Percentiles rank a stretch among this genome's conserved stretches.
These are phyloP conservation scores for Solanum sitiens DNA, from an alignment of 257 asterid species.

Conservation along the genomic window DNA sequence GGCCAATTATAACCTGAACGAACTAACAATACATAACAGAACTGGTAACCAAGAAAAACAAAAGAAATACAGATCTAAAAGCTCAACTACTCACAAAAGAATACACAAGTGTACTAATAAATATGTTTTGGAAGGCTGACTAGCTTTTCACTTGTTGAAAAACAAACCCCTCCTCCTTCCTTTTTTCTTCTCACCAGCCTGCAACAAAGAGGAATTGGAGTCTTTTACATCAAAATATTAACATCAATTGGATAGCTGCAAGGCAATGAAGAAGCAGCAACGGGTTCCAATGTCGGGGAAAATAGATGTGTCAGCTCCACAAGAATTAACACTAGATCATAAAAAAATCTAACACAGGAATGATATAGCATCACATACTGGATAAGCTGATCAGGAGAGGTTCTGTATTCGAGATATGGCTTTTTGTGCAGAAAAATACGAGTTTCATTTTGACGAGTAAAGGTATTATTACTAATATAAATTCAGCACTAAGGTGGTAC, in stretches of 20 bases:
- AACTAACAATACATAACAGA: background rate
- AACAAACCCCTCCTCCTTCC: conserved; percentile 59
- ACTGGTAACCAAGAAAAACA: background rate
- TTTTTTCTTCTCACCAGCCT: conserved; percentile 84
- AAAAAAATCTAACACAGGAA: background rate
- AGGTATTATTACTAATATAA: background rate
- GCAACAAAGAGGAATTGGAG: conserved; percentile 13
- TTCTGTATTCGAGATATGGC: background rate
- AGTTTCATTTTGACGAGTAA: background rate
- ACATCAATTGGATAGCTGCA: background rate
- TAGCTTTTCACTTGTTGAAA: conserved; percentile 39
- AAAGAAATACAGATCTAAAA: background rate
- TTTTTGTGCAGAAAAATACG: background rate
- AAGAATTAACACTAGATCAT: background rate
- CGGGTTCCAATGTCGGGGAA: background rate
- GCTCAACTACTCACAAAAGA: background rate
- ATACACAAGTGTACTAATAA: background rate
- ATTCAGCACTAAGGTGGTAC: background rate
- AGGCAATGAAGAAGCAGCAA: background rate
- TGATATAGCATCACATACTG: background rate
- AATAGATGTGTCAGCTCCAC: background rate
- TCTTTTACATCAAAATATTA: background rate
- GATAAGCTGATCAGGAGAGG: background rate
- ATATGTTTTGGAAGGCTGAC: background rate
- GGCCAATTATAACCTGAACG: background rate